Percentiles rank a stretch among this genome's conserved stretches.
Evolutionary conservation across 2,329 filamentous ascomycete species (phyloP).

Genomic region (Gremmenia infestans): DNA sequence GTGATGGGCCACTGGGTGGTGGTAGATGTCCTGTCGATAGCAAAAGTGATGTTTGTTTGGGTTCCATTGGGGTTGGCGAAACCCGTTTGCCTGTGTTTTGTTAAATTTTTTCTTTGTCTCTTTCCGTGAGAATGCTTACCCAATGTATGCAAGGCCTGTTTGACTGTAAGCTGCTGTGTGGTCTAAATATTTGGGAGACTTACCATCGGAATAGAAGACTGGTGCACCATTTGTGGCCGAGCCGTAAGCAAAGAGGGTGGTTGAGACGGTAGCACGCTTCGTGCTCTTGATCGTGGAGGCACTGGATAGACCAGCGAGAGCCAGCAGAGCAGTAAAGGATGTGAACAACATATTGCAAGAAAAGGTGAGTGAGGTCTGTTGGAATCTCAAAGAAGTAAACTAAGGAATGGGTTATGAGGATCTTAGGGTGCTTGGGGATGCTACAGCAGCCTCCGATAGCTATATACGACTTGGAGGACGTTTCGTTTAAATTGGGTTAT

Average conservation of each 20-base stretch:
- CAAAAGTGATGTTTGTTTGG: conserved; percentile 30
- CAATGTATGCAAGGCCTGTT: conserved; percentile 33
- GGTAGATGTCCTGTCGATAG: conserved; percentile 20
- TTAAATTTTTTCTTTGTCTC: not conserved
- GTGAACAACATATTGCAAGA: conserved; percentile 13
- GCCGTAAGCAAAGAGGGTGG: conserved; percentile 31
- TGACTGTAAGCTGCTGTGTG: not conserved
- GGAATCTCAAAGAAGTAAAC: not conserved
- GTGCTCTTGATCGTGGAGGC: conserved; percentile 3
- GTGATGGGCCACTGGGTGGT: conserved; percentile 21
- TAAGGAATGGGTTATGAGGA: conserved; percentile 1
- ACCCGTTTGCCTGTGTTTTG: not conserved
- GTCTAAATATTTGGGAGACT: conserved; percentile 5
- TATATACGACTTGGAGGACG: not conserved
- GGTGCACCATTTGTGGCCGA: conserved; percentile 25
- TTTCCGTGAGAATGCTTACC: conserved; percentile 3
- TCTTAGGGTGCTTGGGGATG: not conserved
- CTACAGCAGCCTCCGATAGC: not conserved
- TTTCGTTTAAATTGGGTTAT: not conserved
- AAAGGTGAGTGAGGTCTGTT: not conserved
- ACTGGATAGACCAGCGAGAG: conserved; percentile 3
- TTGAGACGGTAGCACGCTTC: conserved; percentile 1
- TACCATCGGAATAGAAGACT: conserved; percentile 33
- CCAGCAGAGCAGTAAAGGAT: conserved; percentile 6
- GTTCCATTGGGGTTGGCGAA: conserved; percentile 17